These are phyloP conservation scores for Boletus fagicola DNA, from an alignment of 768 basidiomycete genomes.

Conservation along the genomic window DNA sequence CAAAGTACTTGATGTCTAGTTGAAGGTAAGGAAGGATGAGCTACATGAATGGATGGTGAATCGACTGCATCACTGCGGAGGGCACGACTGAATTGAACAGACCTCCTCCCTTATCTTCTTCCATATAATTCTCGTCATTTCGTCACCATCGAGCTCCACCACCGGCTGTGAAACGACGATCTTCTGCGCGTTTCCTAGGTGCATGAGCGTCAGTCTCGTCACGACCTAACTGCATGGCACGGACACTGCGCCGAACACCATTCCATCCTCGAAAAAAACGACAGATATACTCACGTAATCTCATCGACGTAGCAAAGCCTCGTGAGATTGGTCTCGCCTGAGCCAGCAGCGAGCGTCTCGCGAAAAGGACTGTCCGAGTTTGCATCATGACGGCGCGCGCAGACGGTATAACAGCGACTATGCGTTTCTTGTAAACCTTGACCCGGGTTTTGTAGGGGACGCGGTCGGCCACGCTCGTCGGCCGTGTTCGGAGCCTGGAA, in stretches of 20 bases:
- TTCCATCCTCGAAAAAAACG: neutral
- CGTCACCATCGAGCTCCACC: slow-evolving; percentile 95
- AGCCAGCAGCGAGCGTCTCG: slow-evolving; percentile 27
- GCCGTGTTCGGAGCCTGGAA: slow-evolving; percentile 23
- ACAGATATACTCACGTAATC: slow-evolving; percentile 27
- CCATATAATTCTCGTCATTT: slow-evolving; percentile 99
- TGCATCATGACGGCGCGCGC: slow-evolving; percentile 15
- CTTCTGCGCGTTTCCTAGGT: slow-evolving; percentile 39
- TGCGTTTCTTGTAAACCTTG: slow-evolving; percentile 4
- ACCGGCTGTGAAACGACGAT: slow-evolving; percentile 86
- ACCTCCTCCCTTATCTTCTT: slow-evolving; percentile 97
- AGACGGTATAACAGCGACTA: slow-evolving; percentile 15
- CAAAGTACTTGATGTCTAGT: slow-evolving; percentile 97
- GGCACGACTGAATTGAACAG: slow-evolving; percentile 22
- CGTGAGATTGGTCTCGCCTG: slow-evolving; percentile 23
- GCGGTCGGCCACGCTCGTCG: slow-evolving; percentile 12
- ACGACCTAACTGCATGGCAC: neutral
- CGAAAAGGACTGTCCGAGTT: slow-evolving; percentile 23
- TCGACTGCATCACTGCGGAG: neutral
- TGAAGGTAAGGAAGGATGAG: slow-evolving; percentile 94
- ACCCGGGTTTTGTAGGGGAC: slow-evolving; percentile 19
- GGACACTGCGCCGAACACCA: slow-evolving; percentile 1
- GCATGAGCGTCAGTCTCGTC: slow-evolving; percentile 3
- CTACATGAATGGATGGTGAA: slow-evolving; percentile 40
- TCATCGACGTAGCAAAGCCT: slow-evolving; percentile 29